Evolutionary conservation across 768 basidiomycete genomes (phyloP).

Genomic region (Mycena galericulata): DNA sequence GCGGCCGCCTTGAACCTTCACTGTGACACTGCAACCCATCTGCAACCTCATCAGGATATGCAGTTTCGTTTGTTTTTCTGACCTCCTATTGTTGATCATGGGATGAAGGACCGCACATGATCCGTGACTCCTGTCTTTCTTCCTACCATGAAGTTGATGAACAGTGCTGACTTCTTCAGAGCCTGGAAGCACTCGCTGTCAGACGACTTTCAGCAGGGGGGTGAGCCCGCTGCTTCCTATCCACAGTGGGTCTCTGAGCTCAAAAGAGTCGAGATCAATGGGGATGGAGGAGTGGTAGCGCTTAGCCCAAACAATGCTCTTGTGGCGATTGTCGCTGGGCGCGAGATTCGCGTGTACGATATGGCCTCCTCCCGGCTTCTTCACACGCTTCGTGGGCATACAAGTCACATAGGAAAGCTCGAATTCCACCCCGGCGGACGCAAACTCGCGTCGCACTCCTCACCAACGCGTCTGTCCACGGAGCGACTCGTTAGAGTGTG

Average conservation of each 20-base stretch:
- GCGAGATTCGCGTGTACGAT: conserved; percentile 11
- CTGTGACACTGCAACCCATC: no score
- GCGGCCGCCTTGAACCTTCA: no score
- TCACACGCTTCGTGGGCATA: conserved; percentile 3
- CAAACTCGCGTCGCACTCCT: background rate
- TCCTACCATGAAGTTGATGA: no score
- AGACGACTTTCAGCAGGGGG: conserved; percentile 11
- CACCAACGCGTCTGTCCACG: background rate
- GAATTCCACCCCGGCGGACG: conserved; percentile 18
- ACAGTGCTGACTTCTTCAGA: background rate
- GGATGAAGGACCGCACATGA: no score
- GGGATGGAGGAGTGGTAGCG: background rate
- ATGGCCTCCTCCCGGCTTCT: background rate
- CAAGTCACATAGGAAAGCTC: background rate
- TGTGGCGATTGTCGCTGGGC: background rate
- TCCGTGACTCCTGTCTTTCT: no score
- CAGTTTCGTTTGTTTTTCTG: no score
- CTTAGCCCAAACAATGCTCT: conserved; percentile 1
- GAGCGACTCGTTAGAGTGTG: background rate
- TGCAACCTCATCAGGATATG: no score
- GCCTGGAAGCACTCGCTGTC: conserved; percentile 1
- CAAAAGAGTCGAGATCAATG: background rate
- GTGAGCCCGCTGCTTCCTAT: background rate
- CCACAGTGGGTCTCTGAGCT: conserved; percentile 11
- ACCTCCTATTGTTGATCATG: no score